Evolutionary conservation across 2,329 filamentous ascomycete genomes (phyloP).

Genomic region (Ophiocordyceps camponoti-rufipedis): DNA sequence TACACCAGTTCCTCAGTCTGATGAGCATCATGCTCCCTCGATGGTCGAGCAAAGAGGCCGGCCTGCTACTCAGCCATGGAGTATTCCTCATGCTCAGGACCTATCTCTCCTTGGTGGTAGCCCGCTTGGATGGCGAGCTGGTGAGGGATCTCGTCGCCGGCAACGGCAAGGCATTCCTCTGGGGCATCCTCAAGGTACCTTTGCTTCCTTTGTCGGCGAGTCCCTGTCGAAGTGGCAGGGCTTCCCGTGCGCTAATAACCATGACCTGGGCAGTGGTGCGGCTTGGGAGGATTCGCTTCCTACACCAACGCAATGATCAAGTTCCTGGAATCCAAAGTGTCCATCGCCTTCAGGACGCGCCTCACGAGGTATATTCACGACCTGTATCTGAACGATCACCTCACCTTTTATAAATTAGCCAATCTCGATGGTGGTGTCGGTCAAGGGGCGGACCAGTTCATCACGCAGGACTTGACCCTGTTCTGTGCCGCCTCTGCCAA

Average conservation of each 20-base stretch:
- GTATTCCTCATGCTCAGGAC: conserved; percentile 82
- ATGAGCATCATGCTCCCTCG: conserved; percentile 96
- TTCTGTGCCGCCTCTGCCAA: conserved; percentile 89
- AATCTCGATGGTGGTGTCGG: conserved; percentile 89
- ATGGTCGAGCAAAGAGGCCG: conserved; percentile 91
- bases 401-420: conserved; percentile 90
- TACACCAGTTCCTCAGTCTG: conserved; percentile 90
- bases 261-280: conserved; percentile 50
- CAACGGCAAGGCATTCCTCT: conserved; percentile 72
- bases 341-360: conserved; percentile 90
- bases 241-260: conserved; percentile 1
- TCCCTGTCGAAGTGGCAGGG: background rate
- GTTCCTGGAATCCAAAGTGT: conserved; percentile 92
- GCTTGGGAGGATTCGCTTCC: conserved; percentile 79
- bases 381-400: conserved; percentile 80
- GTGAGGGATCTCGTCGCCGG: conserved; percentile 92
- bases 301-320: conserved; percentile 99
- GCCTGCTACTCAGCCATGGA: conserved; percentile 72
- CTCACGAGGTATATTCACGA: conserved; percentile 95
- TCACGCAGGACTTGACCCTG: conserved; percentile 87
- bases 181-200: conserved; percentile 62
- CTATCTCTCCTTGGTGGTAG: conserved; percentile 85
- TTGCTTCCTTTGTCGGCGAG: conserved; percentile 2
- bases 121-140: conserved; percentile 85
- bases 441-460: conserved; percentile 87